Percentiles rank a stretch among this genome's conserved stretches.
Evolutionary conservation across 805 yeast genomes (phyloP).

Genomic region (Ogataea henricii): DNA sequence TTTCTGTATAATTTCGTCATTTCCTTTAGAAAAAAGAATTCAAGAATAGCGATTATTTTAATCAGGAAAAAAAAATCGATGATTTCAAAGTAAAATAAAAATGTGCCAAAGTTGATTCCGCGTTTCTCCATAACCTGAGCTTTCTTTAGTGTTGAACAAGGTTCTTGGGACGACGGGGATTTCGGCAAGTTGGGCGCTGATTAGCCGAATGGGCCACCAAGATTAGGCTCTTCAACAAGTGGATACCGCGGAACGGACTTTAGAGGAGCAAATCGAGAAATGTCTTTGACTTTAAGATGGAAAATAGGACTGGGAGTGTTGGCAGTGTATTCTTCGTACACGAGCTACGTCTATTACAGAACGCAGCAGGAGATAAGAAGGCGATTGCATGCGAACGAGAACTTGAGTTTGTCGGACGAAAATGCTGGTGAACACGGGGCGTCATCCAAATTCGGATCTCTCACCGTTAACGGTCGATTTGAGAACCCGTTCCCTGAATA

Average conservation of each 20-base stretch:
- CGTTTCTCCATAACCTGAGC: neutral
- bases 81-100: neutral
- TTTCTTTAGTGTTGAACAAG: too few relatives aligned
- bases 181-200: neutral
- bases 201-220: neutral
- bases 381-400: conserved; percentile 34
- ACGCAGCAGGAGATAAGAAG: conserved; percentile 55
- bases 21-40: neutral
- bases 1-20: neutral
- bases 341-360: conserved; percentile 57
- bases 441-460: conserved; percentile 42
- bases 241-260: neutral
- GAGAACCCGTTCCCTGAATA: conserved; percentile 92
- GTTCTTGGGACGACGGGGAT: neutral
- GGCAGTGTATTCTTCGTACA: conserved; percentile 63
- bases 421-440: neutral
- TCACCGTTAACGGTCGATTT: conserved; percentile 71
- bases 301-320: conserved; percentile 46
- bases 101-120: neutral
- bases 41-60: neutral
- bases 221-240: neutral
- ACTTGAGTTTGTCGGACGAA: conserved; percentile 5
- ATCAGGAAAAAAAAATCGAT: neutral
- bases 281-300: conserved; percentile 31
- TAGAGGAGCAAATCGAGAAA: neutral